A percentile compares a stretch with the other conserved stretches of the same genome.
Evolutionary conservation across 805 yeast genomes (phyloP).

Genomic region (Clavispora santaluciae): DNA sequence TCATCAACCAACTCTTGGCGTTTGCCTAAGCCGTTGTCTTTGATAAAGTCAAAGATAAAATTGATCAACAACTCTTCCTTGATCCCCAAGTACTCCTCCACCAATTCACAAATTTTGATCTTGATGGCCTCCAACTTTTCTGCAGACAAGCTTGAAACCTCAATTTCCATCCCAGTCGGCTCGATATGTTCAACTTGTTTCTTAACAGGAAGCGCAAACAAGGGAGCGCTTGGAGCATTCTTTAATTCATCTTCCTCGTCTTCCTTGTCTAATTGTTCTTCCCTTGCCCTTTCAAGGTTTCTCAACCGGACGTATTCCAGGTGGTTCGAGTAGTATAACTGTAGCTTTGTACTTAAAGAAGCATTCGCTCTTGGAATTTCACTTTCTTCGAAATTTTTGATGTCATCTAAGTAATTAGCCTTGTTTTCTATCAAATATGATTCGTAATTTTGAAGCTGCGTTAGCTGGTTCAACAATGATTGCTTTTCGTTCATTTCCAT

Average conservation of each 20-base stretch:
- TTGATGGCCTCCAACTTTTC: constrained; percentile 20
- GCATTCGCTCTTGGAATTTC: constrained; percentile 12
- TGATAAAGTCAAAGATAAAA: constrained; percentile 37
- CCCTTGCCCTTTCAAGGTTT: constrained; percentile 31
- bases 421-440: constrained; percentile 32
- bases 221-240: neutral
- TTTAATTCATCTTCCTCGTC: constrained; percentile 34
- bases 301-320: constrained; percentile 41
- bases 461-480: constrained; percentile 18
- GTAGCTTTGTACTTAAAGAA: constrained; percentile 3
- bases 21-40: constrained; percentile 24
- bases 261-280: constrained; percentile 37
- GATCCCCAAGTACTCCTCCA: constrained; percentile 51
- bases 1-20: constrained; percentile 38
- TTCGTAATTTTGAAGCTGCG: constrained; percentile 31
- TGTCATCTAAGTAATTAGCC: constrained; percentile 29
- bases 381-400: constrained; percentile 22
- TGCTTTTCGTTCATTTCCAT: constrained; percentile 17
- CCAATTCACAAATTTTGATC: constrained; percentile 34
- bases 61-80: constrained; percentile 47
- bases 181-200: neutral
- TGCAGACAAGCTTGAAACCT: constrained; percentile 9
- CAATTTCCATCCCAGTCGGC: neutral
- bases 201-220: neutral
- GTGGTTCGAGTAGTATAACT: constrained; percentile 38